Base-by-base conservation (phyloP, 73 alveolate species). In the Uronychia setigera region DNA sequence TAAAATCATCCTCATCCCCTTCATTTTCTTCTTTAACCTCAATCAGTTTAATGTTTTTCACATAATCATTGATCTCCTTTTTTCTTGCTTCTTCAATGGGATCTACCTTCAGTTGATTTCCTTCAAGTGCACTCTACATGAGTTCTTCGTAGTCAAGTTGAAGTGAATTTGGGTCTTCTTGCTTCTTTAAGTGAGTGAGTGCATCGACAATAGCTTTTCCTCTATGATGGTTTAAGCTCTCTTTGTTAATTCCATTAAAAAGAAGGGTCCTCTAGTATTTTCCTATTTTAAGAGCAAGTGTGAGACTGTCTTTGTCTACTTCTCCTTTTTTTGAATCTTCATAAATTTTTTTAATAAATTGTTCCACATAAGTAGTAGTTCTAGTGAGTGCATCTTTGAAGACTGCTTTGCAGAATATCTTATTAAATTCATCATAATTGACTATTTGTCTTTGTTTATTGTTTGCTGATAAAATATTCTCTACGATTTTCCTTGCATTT, bases 361-460 rank as follows among this genome's bases (percentile, higher is more conserved):
- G 57, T 28, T 33, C 32, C 13, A 81, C 33, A 0, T 82, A 25
- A 28, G 29, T 32, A 28, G 78, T 86, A 74, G 84, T 80, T n/a
- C 60, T 80, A 11, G 84, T 86, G 14, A 91, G 80, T 0, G 91
- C 90, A 26, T 86, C 86, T 74, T 91, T 91, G 82, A 91, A 91
- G 0, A 91, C 84, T 0, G 87, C 91, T 35, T 86, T 85, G 82
- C 96, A 91, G 81, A 91, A 91, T 26, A 91, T 57, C 33, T 87
- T 67, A 32, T 86, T 85, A 81, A 91, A 91, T 31, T 91, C 96
- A 59, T 91, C 96, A 57, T 74, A 91, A 30, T 26, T 59, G 13
- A 86, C 46, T 11, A 25, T 30, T 0, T 74, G 82, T 11, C 30
- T 1, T 30, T 80, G 35, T 29, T 58, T 57, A 1, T 58, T 26